These are phyloP conservation scores for Ogataea neopini DNA, from an alignment of 805 yeast genomes.

Conservation along the genomic window DNA sequence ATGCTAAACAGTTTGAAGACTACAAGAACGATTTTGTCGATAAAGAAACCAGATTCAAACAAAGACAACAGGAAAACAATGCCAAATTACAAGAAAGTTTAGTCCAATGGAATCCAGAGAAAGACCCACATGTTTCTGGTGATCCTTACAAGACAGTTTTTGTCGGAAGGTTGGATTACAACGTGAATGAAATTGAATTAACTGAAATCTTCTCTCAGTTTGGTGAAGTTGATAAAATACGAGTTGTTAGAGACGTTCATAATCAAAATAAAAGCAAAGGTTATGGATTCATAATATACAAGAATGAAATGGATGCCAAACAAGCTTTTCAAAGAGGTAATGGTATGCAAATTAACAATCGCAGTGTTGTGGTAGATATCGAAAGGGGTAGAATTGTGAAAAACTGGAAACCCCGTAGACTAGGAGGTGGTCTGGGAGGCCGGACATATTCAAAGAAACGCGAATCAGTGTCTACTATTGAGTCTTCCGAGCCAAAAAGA, in stretches of 20 bases:
- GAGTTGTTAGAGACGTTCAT: slow-evolving; percentile 55
- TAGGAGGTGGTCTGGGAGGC: slow-evolving; percentile 96
- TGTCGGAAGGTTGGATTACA: slow-evolving; percentile 69
- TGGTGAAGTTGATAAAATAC: slow-evolving; percentile 67
- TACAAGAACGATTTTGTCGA: slow-evolving; percentile 19
- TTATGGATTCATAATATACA: slow-evolving; percentile 80
- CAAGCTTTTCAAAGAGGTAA: slow-evolving; percentile 62
- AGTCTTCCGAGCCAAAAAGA: slow-evolving; percentile 10
- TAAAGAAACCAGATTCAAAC: slow-evolving; percentile 30
- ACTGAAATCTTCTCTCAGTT: slow-evolving; percentile 58
- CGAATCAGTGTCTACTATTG: slow-evolving; percentile 1
- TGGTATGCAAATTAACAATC: slow-evolving; percentile 48
- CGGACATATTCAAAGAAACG: slow-evolving; percentile 18
- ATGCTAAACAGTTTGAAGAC: slow-evolving; percentile 31
- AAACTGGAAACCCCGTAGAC: slow-evolving; percentile 69
- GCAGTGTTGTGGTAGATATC: slow-evolving; percentile 65
- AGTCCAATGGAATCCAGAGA: slow-evolving; percentile 52
- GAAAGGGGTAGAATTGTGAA: slow-evolving; percentile 68
- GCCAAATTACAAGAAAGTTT: slow-evolving; percentile 38
- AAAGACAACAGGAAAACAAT: slow-evolving; percentile 22
- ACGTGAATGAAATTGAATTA: slow-evolving; percentile 65
- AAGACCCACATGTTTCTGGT: slow-evolving; percentile 57
- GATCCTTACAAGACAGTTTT: slow-evolving; percentile 83
- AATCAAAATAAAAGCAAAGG: slow-evolving; percentile 61
- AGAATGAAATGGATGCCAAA: slow-evolving; percentile 57